Percentiles rank a stretch among this genome's conserved stretches.
These are phyloP conservation scores for Lepidium sativum DNA, from an alignment of 345 rosid genomes.

Conservation along the genomic window DNA sequence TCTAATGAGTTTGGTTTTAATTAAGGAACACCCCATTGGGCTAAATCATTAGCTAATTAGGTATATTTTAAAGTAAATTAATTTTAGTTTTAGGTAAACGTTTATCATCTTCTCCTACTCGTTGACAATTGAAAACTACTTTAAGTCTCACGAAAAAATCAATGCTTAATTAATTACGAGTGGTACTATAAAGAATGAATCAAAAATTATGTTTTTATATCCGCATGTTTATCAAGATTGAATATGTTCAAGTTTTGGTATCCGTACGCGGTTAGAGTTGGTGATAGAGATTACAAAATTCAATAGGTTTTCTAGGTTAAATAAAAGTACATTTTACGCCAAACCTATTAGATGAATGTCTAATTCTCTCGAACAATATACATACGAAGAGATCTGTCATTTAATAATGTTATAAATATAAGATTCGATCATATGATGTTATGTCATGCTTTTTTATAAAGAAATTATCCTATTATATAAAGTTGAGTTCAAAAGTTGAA, in stretches of 20 bases:
- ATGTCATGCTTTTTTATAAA: neutral
- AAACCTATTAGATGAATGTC: neutral
- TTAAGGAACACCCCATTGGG: neutral
- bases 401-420: neutral
- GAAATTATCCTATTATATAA: too few species aligned
- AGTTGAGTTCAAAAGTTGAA: too few species aligned
- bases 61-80: neutral
- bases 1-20: neutral
- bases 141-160: neutral
- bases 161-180: neutral
- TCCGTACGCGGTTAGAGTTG: constrained; percentile 15
- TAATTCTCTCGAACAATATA: neutral
- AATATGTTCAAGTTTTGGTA: neutral
- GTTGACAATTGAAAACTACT: constrained; percentile 12
- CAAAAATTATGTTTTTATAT: neutral
- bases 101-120: neutral
- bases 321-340: constrained; percentile 5
- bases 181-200: neutral
- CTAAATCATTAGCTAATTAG: neutral
- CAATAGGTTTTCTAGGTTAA: neutral
- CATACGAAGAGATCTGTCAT: neutral
- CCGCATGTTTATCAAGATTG: neutral
- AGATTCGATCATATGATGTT: neutral
- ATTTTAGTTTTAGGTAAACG: neutral
- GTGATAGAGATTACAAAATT: neutral